Percentiles rank a stretch among this genome's conserved stretches.
These are phyloP conservation scores for Kockiozyma suomiensis DNA, from an alignment of 805 yeast genomes.

Conservation along the genomic window DNA sequence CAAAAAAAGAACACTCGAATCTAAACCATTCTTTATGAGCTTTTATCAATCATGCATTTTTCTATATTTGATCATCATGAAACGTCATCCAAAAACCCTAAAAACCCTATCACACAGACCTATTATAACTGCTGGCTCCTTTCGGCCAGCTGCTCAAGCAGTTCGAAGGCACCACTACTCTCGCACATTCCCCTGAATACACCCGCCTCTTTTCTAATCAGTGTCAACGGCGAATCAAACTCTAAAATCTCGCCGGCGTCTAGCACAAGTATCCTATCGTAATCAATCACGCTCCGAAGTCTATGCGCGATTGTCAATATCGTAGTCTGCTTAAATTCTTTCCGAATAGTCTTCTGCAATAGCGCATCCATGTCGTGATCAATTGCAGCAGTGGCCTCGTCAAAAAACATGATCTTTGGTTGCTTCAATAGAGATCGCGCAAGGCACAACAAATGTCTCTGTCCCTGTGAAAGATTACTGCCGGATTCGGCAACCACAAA, in stretches of 20 bases:
- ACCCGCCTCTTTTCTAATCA: conserved; percentile 51
- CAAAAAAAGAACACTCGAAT: too few relatives aligned
- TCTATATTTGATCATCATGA: too few relatives aligned
- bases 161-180: conserved; percentile 85
- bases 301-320: conserved; percentile 76
- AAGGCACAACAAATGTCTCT: conserved; percentile 67
- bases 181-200: conserved; percentile 54
- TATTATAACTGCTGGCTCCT: conserved; percentile 43
- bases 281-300: conserved; percentile 68
- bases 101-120: neutral
- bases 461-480: conserved; percentile 68
- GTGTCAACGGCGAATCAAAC: conserved; percentile 60
- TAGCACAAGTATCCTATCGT: conserved; percentile 78
- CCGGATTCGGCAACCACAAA: conserved; percentile 69
- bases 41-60: too few relatives aligned
- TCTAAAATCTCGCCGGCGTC: conserved; percentile 77
- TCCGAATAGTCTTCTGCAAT: conserved; percentile 60
- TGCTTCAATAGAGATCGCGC: conserved; percentile 71
- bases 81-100: too few relatives aligned
- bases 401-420: conserved; percentile 62
- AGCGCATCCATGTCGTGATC: conserved; percentile 73
- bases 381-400: conserved; percentile 77
- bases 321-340: conserved; percentile 63
- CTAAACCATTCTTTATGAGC: too few relatives aligned
- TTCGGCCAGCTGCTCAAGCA: conserved; percentile 69